Percentiles rank a stretch among this genome's conserved stretches.
These are phyloP conservation scores for Eragrostis nindensis DNA, from an alignment of 176 grass and related monocot genomes.

Conservation along the genomic window DNA sequence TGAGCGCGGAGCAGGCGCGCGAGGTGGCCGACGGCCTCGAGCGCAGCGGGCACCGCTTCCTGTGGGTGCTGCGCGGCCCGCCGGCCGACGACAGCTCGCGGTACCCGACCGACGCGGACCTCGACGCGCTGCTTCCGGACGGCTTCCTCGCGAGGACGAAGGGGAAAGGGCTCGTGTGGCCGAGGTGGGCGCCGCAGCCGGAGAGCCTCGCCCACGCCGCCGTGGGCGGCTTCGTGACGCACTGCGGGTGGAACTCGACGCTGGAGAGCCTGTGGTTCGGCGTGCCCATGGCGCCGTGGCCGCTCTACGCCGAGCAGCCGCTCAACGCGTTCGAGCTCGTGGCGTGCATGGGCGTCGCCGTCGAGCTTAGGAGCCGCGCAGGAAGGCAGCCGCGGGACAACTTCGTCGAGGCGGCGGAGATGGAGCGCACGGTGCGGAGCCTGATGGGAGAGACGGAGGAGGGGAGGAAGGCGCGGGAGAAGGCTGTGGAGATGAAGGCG, in stretches of 20 bases:
- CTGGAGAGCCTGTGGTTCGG: constrained; percentile 43
- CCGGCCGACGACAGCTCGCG: background rate
- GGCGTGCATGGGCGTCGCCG: constrained; percentile 36
- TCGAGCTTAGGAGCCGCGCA: constrained; percentile 17
- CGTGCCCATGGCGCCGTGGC: constrained; percentile 50
- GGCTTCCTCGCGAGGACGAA: constrained; percentile 34
- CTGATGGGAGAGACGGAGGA: constrained; percentile 43
- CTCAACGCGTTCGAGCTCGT: constrained; percentile 52
- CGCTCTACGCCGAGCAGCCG: constrained; percentile 60
- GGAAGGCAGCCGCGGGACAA: background rate
- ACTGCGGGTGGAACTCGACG: constrained; percentile 34
- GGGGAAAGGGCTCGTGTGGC: constrained; percentile 41
- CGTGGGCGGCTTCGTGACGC: constrained; percentile 43
- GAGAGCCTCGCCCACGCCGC: constrained; percentile 46
- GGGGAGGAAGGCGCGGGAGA: constrained; percentile 35
- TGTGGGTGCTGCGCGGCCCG: constrained; percentile 1
- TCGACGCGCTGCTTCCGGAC: constrained; percentile 27
- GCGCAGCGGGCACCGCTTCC: constrained; percentile 18
- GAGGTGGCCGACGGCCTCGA: constrained; percentile 2
- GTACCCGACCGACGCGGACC: constrained; percentile 25
- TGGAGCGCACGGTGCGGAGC: constrained; percentile 35
- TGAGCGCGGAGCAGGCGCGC: background rate
- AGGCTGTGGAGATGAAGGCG: constrained; percentile 38
- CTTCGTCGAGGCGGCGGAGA: constrained; percentile 37
- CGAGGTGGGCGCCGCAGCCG: constrained; percentile 45